A percentile compares a stretch with the other conserved stretches of the same genome.
These are phyloP conservation scores for Talaromyces sp. DNA, from an alignment of 2,329 filamentous ascomycete species.

Conservation along the genomic window DNA sequence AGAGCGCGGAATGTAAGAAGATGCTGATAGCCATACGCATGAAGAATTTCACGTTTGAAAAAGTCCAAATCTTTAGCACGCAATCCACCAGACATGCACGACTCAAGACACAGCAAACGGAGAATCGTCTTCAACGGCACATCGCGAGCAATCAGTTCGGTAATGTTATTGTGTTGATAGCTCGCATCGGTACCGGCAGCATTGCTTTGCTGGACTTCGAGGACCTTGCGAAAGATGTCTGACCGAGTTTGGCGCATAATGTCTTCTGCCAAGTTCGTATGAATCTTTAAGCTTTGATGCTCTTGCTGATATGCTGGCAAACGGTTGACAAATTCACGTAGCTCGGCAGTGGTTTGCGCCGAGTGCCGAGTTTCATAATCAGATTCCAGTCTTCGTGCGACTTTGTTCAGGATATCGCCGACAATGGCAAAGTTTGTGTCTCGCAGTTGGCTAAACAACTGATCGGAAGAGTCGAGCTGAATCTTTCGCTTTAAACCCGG, in stretches of 20 bases:
- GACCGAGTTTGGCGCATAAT: constrained; percentile 90
- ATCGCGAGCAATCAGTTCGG: constrained; percentile 89
- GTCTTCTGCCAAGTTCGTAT: constrained; percentile 89
- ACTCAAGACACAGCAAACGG: constrained; percentile 84
- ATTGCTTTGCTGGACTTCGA: constrained; percentile 95
- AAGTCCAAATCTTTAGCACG: constrained; percentile 83
- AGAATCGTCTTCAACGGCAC: constrained; percentile 77
- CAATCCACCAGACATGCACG: constrained; percentile 82
- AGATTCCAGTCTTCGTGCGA: constrained; percentile 77
- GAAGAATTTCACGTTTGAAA: constrained; percentile 81
- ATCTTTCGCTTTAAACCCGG: constrained; percentile 80
- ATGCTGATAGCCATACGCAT: constrained; percentile 94
- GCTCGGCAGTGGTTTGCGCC: constrained; percentile 82
- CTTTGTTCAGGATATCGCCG: constrained; percentile 81
- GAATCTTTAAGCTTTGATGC: constrained; percentile 85
- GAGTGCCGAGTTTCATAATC: constrained; percentile 87
- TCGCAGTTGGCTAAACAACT: constrained; percentile 79
- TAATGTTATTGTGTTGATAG: constrained; percentile 84
- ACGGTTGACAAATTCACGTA: constrained; percentile 93
- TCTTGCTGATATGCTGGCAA: constrained; percentile 89
- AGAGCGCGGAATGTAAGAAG: constrained; percentile 82
- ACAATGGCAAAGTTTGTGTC: constrained; percentile 96
- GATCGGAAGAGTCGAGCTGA: constrained; percentile 81
- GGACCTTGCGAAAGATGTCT: constrained; percentile 79
- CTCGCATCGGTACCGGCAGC: constrained; percentile 85